phyloP scores from a whole-genome alignment of 129 eudicot species.

The Lactuca sativa region DNA sequence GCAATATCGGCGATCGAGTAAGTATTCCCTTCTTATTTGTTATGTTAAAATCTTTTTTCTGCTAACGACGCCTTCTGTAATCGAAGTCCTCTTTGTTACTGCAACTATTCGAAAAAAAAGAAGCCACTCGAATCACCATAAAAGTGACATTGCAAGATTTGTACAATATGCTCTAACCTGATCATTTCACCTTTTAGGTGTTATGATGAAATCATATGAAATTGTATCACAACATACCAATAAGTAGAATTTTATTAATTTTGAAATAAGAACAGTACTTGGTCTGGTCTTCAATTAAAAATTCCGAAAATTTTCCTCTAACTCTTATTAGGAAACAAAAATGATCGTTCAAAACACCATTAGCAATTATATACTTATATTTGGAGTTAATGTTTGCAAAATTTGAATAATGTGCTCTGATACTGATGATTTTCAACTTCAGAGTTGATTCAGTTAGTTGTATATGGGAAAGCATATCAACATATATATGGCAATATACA shows the following conservation, averaged over 20 bases:
- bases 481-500: neutral
- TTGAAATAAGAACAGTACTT: too few relatives aligned
- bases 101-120: neutral
- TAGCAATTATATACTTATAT: too few relatives aligned
- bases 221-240: neutral
- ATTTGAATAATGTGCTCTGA: neutral
- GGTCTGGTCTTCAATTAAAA: too few relatives aligned
- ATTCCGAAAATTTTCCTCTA: too few relatives aligned
- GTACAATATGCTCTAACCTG: neutral
- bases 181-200: too few relatives aligned
- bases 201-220: neutral
- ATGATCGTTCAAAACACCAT: too few relatives aligned
- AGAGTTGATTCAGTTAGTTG: neutral
- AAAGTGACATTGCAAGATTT: neutral
- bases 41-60: neutral
- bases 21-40: neutral
- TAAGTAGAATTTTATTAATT: neutral
- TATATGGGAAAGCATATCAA: slow-evolving; percentile 3
- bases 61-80: neutral
- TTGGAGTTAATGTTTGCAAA: neutral
- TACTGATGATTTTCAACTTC: neutral
- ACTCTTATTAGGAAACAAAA: too few relatives aligned
- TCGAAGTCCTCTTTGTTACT: neutral
- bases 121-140: neutral
- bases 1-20: slow-evolving; percentile 92